Conservation (phyloP, 2,329 filamentous ascomycete genomes). For the Ambrosiella beaveri region DNA sequence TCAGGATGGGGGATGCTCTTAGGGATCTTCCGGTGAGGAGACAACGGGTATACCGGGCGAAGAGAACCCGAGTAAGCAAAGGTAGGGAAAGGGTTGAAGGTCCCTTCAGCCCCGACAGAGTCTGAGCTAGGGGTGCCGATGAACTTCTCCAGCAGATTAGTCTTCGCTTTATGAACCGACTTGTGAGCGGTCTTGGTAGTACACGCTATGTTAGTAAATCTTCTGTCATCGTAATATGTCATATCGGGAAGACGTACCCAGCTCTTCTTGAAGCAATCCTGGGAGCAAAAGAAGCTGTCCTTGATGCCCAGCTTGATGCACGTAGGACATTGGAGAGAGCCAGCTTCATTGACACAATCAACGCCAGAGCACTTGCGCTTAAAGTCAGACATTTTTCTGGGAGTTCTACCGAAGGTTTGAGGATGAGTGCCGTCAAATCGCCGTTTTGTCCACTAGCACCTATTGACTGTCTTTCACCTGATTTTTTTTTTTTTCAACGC, state of each 20-base stretch:
- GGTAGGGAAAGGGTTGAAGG: slow-evolving; percentile 81
- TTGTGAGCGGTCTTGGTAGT: slow-evolving; percentile 23
- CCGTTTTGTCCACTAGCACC: not conserved
- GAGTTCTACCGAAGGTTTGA: not conserved
- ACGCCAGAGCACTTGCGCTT: slow-evolving; percentile 61
- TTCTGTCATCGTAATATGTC: not conserved
- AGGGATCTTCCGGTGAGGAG: slow-evolving; percentile 53
- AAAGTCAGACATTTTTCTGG: slow-evolving; percentile 26
- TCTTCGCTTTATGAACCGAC: slow-evolving; percentile 57
- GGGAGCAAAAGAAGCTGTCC: slow-evolving; percentile 91
- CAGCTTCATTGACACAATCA: slow-evolving; percentile 76
- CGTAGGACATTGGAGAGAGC: slow-evolving; percentile 78
- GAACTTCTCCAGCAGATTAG: slow-evolving; percentile 55
- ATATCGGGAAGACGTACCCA: slow-evolving; percentile 49
- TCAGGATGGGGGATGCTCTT: slow-evolving; percentile 70
- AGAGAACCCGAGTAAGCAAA: slow-evolving; percentile 68
- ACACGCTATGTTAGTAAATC: not conserved
- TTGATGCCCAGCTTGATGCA: slow-evolving; percentile 77
- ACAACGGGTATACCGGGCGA: slow-evolving; percentile 76
- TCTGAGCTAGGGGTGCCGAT: slow-evolving; percentile 70
- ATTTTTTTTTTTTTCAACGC: too few species aligned
- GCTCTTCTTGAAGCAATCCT: slow-evolving; percentile 97
- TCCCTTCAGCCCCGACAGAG: slow-evolving; percentile 77
- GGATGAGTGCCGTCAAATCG: not conserved
- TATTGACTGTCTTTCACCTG: too few species aligned